A percentile compares a stretch with the other conserved stretches of the same genome.
These are phyloP conservation scores for Euclidium syriacum DNA, from an alignment of 345 rosid species.

Conservation along the genomic window DNA sequence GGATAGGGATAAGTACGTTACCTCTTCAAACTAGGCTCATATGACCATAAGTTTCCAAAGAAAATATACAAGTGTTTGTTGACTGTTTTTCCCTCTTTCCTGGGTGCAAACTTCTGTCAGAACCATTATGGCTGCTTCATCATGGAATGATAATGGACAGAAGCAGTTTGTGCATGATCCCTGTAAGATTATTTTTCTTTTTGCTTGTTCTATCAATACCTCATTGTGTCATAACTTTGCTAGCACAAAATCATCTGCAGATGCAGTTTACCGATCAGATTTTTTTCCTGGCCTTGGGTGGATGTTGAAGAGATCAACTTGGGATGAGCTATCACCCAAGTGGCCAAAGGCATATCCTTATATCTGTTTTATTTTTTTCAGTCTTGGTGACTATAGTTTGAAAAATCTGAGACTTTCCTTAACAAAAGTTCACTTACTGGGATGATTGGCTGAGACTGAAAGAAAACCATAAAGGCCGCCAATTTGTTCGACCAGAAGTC, in stretches of 20 bases:
- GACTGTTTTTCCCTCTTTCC: constrained; percentile 8
- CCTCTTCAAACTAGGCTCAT: constrained; percentile 13
- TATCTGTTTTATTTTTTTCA: not conserved
- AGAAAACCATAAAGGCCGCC: constrained; percentile 87
- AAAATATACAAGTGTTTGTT: not conserved
- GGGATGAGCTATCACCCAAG: constrained; percentile 99
- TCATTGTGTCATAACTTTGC: constrained; percentile 24
- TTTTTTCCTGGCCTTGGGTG: constrained; percentile 99
- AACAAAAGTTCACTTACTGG: constrained; percentile 84
- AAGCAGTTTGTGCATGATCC: constrained; percentile 96
- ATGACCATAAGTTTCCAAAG: not conserved
- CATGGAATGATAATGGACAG: constrained; percentile 99
- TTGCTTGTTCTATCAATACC: not conserved
- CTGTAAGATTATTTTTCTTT: constrained; percentile 43
- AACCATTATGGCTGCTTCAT: constrained; percentile 98
- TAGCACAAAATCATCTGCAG: constrained; percentile 42
- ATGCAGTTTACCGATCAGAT: constrained; percentile 87
- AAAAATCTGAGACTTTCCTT: constrained; percentile 41
- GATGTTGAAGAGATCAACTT: constrained; percentile 79
- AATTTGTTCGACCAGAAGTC: constrained; percentile 92
- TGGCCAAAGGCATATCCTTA: constrained; percentile 99
- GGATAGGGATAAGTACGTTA: constrained; percentile 82
- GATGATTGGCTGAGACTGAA: constrained; percentile 98
- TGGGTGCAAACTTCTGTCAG: constrained; percentile 37
- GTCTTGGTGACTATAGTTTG: constrained; percentile 14